Evolutionary conservation across 192 early-diverging fungal species (phyloP).

Genomic region (Backusella macrospora): DNA sequence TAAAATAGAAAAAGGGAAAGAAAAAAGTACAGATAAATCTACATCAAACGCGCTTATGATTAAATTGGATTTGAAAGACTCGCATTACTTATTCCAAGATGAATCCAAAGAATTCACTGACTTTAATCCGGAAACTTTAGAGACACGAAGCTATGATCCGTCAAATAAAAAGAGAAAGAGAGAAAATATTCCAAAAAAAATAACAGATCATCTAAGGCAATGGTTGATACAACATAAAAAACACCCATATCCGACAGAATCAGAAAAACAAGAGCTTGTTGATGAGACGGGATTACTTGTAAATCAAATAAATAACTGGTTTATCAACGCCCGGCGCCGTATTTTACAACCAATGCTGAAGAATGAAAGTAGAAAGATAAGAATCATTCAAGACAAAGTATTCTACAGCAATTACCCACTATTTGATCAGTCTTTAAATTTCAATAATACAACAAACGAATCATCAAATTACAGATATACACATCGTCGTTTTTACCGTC

Average conservation of each 20-base stretch:
- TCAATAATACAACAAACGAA: neutral
- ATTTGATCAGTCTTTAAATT: slow-evolving; percentile 2
- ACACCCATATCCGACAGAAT: slow-evolving; percentile 61
- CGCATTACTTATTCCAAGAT: neutral
- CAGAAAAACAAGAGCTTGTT: slow-evolving; percentile 52
- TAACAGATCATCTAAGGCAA: slow-evolving; percentile 46
- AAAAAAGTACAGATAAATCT: neutral
- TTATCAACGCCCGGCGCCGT: slow-evolving; percentile 62
- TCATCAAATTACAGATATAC: neutral
- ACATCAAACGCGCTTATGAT: neutral
- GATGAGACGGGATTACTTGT: slow-evolving; percentile 52
- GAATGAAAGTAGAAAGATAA: slow-evolving; percentile 16
- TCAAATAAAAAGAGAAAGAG: slow-evolving; percentile 35
- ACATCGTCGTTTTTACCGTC: neutral
- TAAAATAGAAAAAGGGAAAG: neutral
- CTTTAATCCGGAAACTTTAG: neutral
- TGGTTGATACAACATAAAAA: slow-evolving; percentile 58
- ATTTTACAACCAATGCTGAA: slow-evolving; percentile 56
- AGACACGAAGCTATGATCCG: neutral
- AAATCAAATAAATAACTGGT: slow-evolving; percentile 66
- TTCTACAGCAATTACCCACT: slow-evolving; percentile 2
- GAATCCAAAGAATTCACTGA: neutral
- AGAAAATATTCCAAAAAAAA: slow-evolving; percentile 48
- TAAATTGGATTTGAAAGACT: neutral
- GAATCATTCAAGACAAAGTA: slow-evolving; percentile 2